Evolutionary conservation across 1,284 basidiomycete genomes (phyloP).

Genomic region (Sporisorium scitamineum): DNA sequence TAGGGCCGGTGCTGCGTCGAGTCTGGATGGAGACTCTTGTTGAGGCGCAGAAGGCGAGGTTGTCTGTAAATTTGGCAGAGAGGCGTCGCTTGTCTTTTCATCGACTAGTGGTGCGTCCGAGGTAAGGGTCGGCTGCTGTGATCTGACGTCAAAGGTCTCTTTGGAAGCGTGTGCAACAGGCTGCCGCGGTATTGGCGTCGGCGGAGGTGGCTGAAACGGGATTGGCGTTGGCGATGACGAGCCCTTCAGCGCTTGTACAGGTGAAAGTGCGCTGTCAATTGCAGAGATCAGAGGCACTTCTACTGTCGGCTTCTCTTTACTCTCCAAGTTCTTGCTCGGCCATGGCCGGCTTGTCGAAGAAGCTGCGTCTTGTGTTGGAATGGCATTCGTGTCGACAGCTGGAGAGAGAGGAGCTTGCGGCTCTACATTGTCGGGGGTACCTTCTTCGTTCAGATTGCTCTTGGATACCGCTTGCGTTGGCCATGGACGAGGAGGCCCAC

Average conservation of each 20-base stretch:
- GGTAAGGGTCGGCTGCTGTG: not conserved
- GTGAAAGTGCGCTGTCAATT: not conserved
- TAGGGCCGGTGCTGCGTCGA: not conserved
- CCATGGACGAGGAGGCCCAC: slow-evolving; percentile 25
- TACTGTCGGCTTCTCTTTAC: not conserved
- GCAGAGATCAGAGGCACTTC: not conserved
- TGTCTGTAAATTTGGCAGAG: not conserved
- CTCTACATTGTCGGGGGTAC: not conserved
- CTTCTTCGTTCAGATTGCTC: not conserved
- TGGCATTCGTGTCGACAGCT: not conserved
- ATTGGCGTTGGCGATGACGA: not conserved
- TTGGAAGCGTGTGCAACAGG: not conserved
- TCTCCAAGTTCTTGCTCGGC: slow-evolving; percentile 22
- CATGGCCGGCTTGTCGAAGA: slow-evolving; percentile 18
- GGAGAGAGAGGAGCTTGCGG: not conserved
- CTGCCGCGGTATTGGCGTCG: slow-evolving; percentile 7
- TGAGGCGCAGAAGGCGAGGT: not conserved
- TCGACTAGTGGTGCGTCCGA: not conserved
- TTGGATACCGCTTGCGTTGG: slow-evolving; percentile 13
- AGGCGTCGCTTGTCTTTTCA: not conserved
- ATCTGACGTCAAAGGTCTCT: not conserved
- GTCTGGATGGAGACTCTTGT: not conserved
- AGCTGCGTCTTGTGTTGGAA: not conserved
- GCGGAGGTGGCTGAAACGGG: slow-evolving; percentile 10
- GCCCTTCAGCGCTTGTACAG: not conserved